Base-by-base conservation (phyloP, 306 rosid genomes). In the Malus asiatica region DNA sequence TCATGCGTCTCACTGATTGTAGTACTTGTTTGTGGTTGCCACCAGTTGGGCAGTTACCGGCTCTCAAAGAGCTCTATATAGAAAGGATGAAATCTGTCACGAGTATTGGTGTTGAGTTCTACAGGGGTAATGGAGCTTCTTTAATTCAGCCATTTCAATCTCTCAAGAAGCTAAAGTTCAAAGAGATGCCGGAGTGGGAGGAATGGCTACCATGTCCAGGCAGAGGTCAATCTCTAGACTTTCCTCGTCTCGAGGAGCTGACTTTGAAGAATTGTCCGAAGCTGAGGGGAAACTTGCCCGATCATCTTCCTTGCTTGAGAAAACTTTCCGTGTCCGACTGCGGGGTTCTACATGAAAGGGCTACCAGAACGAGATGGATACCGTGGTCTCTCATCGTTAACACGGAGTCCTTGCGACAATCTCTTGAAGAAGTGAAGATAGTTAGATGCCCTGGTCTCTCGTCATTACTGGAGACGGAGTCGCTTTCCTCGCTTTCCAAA, bases 321-420 rank as follows among this genome's bases (percentile, higher is more conserved):
- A 62, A 3, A 15, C 40, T 62, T 6, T 0, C 0, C 0, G 67
- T 62, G 67, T 0, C 0, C 0, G 0, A 30, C 4, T 62, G 67
- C 32, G 5, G 1, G 40, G 40, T 62, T 62, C 38, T 62, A 1
- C 38, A 62, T 16, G 67, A 62, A 62, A 15, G n/a, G 40, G 40
- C 19, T 14, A 25, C 33, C 4, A 23, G 32, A 11, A 23, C 32
- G 4, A 45, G 51, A 13, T 45, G 51, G 51, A 45, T 45, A 45
- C 51, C 51, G 4, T 45, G 51, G 18, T 14, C 52, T 46, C 18
- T 46, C 59, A 16, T 53, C 14, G 5, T 58, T 58, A 58, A 59
- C 64, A 4, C 29, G 15, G 32, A 59, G 5, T 22, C 11, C 15
- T 23, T 59, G 12, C 1, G 5, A 59, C 18, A 29, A 3, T 62